Percentiles rank a stretch among this genome's conserved stretches.
phyloP scores from a whole-genome alignment of 2,329 filamentous ascomycete genomes.

The Septoria petroselini region DNA sequence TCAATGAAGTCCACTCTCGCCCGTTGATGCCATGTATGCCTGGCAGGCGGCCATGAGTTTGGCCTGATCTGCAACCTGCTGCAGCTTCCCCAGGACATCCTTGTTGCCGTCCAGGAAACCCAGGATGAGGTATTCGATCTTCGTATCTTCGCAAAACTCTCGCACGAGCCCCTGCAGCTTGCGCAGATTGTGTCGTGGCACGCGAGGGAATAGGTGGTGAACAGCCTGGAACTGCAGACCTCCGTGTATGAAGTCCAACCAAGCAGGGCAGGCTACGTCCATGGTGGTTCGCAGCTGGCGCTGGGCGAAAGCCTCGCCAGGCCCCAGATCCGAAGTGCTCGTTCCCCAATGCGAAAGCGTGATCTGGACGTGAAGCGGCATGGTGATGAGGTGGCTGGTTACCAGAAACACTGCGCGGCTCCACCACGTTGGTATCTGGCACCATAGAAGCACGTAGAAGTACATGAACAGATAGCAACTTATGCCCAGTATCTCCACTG shows the following conservation, averaged over 20 bases:
- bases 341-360: constrained; percentile 3
- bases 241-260: constrained; percentile 1
- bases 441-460: constrained; percentile 2
- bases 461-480: neutral
- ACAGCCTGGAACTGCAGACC: constrained; percentile 1
- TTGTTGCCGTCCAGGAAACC: constrained; percentile 1
- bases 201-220: neutral
- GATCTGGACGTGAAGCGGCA: constrained; percentile 1
- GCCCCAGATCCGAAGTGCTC: neutral
- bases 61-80: constrained; percentile 1
- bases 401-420: neutral
- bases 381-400: neutral
- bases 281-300: neutral
- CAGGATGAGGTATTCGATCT: neutral
- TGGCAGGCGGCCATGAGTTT: constrained; percentile 1
- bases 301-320: neutral
- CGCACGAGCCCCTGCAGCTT: constrained; percentile 1
- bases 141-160: constrained; percentile 1
- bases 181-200: constrained; percentile 1
- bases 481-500: neutral
- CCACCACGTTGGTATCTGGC: neutral
- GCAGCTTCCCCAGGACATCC: constrained; percentile 1
- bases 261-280: neutral
- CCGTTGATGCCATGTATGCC: neutral
- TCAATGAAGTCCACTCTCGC: constrained; percentile 2